Conservation (phyloP, 2,329 filamentous ascomycete genomes). For the Colletotrichum camelliae region DNA sequence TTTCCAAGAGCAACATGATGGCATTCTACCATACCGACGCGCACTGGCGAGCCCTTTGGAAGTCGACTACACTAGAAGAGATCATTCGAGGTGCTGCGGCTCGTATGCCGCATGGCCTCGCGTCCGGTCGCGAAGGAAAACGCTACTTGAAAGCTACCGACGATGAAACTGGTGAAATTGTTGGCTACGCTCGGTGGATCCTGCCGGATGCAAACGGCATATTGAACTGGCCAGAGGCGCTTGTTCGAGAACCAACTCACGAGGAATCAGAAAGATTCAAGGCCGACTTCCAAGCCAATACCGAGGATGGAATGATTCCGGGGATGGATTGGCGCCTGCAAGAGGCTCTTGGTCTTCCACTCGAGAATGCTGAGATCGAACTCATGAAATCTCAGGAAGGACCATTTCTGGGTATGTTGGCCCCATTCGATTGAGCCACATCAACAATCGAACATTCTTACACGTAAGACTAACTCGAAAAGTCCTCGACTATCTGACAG, state of each 20-base stretch:
- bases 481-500: neutral
- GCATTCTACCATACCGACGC: neutral
- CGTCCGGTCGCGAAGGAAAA: neutral
- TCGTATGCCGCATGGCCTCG: neutral
- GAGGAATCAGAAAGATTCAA: neutral
- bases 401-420: neutral
- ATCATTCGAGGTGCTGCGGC: neutral
- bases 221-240: neutral
- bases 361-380: neutral
- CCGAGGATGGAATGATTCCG: neutral
- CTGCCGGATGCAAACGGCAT: neutral
- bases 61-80: neutral
- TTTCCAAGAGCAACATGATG: neutral
- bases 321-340: neutral
- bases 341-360: neutral
- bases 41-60: neutral
- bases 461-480: neutral
- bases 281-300: neutral
- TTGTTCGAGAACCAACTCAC: neutral
- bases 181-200: neutral
- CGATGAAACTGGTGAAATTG: neutral
- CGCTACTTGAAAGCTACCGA: neutral
- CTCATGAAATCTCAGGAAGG: neutral
- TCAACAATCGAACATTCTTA: neutral
- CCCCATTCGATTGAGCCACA: neutral